phyloP scores from a whole-genome alignment of 495 filamentous ascomycete genomes.

The Penicillium macrosclerotiorum region DNA sequence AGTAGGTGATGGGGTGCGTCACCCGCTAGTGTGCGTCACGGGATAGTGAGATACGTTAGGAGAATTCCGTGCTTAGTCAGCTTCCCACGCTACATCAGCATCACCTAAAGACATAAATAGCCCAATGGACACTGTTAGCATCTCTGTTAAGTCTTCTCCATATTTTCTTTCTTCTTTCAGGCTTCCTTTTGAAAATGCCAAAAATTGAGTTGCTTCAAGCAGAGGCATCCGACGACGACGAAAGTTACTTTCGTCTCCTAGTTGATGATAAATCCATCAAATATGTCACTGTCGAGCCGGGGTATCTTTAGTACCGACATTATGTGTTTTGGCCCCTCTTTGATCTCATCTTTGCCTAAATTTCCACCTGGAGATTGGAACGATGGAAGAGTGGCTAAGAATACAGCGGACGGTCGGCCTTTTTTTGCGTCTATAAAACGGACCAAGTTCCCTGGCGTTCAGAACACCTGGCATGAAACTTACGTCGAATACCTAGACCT shows the following conservation, averaged over 20 bases:
- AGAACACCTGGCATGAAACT: constrained; percentile 22
- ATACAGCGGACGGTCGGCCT: constrained; percentile 14
- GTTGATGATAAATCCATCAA: constrained; percentile 28
- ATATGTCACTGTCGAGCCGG: constrained; percentile 35
- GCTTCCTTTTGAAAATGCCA: no score
- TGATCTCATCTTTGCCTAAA: constrained; percentile 17
- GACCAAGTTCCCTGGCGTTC: constrained; percentile 19
- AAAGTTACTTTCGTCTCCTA: constrained; percentile 30
- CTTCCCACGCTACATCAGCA: no score
- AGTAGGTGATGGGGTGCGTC: no score
- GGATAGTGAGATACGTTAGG: no score
- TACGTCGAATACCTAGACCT: constrained; percentile 24
- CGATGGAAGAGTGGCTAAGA: constrained; percentile 18
- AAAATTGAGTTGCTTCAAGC: constrained; percentile 27
- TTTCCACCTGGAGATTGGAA: constrained; percentile 27
- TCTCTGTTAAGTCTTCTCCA: no score
- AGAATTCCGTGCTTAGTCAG: no score
- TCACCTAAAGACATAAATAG: no score
- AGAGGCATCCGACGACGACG: constrained; percentile 21
- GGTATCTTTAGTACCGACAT: constrained; percentile 29
- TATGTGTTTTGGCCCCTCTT: constrained; percentile 33
- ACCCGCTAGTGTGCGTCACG: no score
- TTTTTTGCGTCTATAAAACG: constrained; percentile 12
- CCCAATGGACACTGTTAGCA: no score
- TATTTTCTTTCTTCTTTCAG: no score